Percentiles rank a stretch among this genome's conserved stretches.
Evolutionary conservation across 225 moss, liverwort and hornwort species (phyloP).

Genomic region (Antitrichia curtipendula): DNA sequence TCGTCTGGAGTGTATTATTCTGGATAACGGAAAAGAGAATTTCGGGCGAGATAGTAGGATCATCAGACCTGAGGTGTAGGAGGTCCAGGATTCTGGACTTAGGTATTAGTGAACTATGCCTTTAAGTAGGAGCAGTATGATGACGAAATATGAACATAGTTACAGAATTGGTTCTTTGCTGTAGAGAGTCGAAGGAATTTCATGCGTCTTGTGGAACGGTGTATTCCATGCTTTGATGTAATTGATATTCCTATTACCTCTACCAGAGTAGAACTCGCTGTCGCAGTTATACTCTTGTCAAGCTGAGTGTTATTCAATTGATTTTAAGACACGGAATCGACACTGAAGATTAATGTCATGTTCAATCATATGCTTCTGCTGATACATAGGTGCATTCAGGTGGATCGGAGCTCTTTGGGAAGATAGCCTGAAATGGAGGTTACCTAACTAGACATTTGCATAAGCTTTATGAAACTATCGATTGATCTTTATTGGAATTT

Average conservation of each 20-base stretch:
- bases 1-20: background rate
- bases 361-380: background rate
- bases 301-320: conserved; percentile 34
- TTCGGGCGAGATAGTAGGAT: background rate
- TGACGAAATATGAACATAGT: background rate
- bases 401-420: background rate
- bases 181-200: background rate
- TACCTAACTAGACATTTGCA: background rate
- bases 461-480: background rate
- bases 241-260: background rate
- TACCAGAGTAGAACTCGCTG: conserved; percentile 26
- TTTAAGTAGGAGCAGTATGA: background rate
- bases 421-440: background rate
- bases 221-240: background rate
- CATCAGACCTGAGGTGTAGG: background rate
- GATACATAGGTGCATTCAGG: background rate
- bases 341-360: background rate
- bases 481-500: background rate
- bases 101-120: background rate
- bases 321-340: background rate
- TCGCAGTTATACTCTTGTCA: conserved; percentile 23
- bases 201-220: background rate
- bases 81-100: background rate
- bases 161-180: background rate
- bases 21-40: background rate